Evolutionary conservation across 495 filamentous ascomycete genomes (phyloP).

Genomic region (Xeromyces bisporus): DNA sequence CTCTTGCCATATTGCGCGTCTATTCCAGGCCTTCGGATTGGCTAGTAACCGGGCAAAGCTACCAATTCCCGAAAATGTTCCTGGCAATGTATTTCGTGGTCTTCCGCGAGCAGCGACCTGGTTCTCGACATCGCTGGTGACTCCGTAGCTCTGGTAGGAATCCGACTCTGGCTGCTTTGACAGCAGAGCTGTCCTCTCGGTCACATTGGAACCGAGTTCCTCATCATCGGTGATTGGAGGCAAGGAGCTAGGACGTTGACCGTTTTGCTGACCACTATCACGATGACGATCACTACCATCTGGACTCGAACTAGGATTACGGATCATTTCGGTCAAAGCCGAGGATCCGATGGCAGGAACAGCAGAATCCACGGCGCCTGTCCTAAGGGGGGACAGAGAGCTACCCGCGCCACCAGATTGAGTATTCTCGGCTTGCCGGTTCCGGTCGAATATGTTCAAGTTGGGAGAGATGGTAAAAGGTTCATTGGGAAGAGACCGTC

Average conservation of each 20-base stretch:
- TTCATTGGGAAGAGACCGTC: constrained; percentile 18
- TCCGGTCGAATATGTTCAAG: constrained; percentile 19
- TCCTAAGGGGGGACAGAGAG: neutral
- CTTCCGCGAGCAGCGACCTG: constrained; percentile 10
- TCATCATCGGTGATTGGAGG: constrained; percentile 1
- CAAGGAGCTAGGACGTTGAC: too few relatives aligned
- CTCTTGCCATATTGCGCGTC: constrained; percentile 41
- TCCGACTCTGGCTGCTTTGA: constrained; percentile 14
- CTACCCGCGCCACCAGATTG: neutral
- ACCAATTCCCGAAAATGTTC: constrained; percentile 11
- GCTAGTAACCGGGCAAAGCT: constrained; percentile 12
- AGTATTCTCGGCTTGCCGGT: constrained; percentile 1
- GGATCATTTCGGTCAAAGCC: constrained; percentile 47
- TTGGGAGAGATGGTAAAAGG: constrained; percentile 16
- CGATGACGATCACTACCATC: constrained; percentile 10
- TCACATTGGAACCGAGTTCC: constrained; percentile 5
- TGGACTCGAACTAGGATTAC: constrained; percentile 28
- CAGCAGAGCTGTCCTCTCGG: constrained; percentile 29
- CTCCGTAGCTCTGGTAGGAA: constrained; percentile 14
- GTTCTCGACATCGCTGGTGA: constrained; percentile 21
- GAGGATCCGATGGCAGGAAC: constrained; percentile 27
- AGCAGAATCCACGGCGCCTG: constrained; percentile 6
- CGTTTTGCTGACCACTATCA: too few relatives aligned
- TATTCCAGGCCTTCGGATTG: constrained; percentile 60
- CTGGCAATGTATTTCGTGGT: constrained; percentile 6